phyloP scores from a whole-genome alignment of 208 protist genomes.

The Trypanosomatidae sp. region DNA sequence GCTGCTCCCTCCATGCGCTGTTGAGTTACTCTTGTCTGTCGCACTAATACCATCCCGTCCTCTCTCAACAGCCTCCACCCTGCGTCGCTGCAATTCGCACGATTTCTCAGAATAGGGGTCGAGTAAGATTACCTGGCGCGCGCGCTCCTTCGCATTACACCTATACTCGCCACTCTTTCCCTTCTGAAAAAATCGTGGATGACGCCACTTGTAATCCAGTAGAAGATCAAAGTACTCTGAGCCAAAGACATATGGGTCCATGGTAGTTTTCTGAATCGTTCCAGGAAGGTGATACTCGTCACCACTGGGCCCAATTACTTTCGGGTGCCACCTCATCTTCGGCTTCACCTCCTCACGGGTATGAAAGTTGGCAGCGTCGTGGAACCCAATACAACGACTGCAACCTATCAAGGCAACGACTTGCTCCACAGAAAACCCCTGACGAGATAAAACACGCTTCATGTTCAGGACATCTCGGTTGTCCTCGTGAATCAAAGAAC shows the following conservation, averaged over 20 bases:
- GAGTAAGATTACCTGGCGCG: conserved; percentile 62
- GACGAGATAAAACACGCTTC: conserved; percentile 71
- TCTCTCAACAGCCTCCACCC: conserved; percentile 39
- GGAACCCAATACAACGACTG: conserved; percentile 68
- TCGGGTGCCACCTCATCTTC: conserved; percentile 32
- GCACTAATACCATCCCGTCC: conserved; percentile 35
- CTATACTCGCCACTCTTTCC: conserved; percentile 31
- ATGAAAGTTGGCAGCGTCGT: conserved; percentile 73
- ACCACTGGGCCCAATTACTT: conserved; percentile 31
- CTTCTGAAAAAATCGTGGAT: conserved; percentile 32
- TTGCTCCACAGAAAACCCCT: conserved; percentile 74
- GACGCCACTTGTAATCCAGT: conserved; percentile 82
- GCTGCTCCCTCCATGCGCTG: conserved; percentile 1
- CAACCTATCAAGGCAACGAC: conserved; percentile 77
- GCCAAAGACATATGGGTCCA: conserved; percentile 88
- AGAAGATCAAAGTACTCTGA: conserved; percentile 86
- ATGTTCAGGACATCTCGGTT: conserved; percentile 65
- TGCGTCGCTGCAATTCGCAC: conserved; percentile 41
- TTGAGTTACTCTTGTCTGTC: conserved; percentile 5
- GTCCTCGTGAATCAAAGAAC: conserved; percentile 46
- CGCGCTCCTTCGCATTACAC: conserved; percentile 65
- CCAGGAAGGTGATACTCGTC: conserved; percentile 58
- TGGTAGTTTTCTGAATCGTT: conserved; percentile 64
- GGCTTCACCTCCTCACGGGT: conserved; percentile 78
- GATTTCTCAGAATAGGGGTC: conserved; percentile 83